Conservation (phyloP, 768 basidiomycete species). For the Lentinula sp. region DNA sequence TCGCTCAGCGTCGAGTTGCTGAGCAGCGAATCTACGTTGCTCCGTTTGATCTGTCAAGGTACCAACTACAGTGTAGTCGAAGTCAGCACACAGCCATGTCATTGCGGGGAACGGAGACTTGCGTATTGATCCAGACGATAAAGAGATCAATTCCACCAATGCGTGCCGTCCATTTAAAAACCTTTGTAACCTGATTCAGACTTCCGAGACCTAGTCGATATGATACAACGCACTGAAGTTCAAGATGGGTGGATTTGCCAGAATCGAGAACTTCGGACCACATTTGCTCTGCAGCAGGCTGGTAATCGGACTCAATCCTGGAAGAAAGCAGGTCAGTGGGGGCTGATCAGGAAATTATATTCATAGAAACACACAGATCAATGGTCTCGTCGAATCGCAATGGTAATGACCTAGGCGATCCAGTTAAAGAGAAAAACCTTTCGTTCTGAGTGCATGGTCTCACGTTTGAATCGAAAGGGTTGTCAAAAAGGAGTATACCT, state of each 20-base stretch:
- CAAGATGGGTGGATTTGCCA: neutral
- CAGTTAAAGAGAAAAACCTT: neutral
- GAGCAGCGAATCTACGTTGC: neutral
- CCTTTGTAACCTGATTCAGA: neutral
- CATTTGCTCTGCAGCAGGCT: neutral
- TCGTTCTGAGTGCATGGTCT: neutral
- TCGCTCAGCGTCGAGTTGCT: neutral
- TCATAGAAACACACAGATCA: neutral
- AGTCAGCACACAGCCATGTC: neutral
- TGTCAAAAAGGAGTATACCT: neutral
- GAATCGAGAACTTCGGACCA: neutral
- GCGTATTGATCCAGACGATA: neutral
- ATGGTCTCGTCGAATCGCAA: neutral
- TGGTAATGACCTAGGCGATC: neutral
- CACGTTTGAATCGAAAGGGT: neutral
- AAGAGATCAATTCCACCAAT: neutral
- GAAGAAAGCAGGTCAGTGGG: too few species aligned
- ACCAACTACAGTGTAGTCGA: neutral
- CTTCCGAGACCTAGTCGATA: neutral
- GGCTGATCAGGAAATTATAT: neutral
- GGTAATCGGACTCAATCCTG: neutral
- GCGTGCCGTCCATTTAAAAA: slow-evolving; percentile 1
- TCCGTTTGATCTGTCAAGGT: slow-evolving; percentile 5
- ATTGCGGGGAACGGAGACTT: neutral
- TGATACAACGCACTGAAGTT: neutral